phyloP scores from a whole-genome alignment of 177 flowering plant species.

The Vitis hybrid region DNA sequence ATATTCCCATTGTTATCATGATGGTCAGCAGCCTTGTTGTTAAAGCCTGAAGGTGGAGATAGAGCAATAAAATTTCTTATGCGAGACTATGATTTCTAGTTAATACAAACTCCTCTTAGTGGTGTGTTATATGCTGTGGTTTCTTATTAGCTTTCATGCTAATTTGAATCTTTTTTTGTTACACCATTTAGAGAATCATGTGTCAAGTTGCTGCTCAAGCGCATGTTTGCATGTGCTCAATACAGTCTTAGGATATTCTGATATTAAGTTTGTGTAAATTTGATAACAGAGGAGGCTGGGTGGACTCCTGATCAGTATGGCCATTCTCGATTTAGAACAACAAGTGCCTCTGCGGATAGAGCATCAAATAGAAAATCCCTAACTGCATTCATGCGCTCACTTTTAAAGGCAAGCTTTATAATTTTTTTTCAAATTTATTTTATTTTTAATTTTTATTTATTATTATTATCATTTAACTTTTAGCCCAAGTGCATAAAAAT shows the following conservation, averaged over 20 bases:
- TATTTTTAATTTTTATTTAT: not conserved
- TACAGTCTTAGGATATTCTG: conserved; percentile 5
- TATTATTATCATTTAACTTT: too few species aligned
- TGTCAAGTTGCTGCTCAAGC: not conserved
- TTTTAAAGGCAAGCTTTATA: conserved; percentile 60
- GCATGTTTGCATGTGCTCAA: too few species aligned
- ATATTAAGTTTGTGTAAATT: conserved; percentile 14
- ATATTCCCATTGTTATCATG: too few species aligned
- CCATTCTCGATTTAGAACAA: conserved; percentile 60
- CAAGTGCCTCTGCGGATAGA: conserved; percentile 54
- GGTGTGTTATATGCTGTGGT: too few species aligned
- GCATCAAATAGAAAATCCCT: conserved; percentile 57
- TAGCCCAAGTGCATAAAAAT: too few species aligned
- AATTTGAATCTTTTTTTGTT: not conserved
- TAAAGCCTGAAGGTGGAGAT: too few species aligned
- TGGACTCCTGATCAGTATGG: conserved; percentile 98
- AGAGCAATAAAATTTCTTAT: too few species aligned
- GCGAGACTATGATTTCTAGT: too few species aligned
- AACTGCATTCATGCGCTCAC: conserved; percentile 86
- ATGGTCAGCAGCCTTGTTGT: too few species aligned
- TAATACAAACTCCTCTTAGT: too few species aligned
- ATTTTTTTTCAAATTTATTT: not conserved
- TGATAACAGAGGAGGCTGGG: conserved; percentile 81
- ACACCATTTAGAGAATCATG: not conserved
- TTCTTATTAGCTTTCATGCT: not conserved